phyloP scores from a whole-genome alignment of 768 basidiomycete genomes.

The Kwoniella europaea region DNA sequence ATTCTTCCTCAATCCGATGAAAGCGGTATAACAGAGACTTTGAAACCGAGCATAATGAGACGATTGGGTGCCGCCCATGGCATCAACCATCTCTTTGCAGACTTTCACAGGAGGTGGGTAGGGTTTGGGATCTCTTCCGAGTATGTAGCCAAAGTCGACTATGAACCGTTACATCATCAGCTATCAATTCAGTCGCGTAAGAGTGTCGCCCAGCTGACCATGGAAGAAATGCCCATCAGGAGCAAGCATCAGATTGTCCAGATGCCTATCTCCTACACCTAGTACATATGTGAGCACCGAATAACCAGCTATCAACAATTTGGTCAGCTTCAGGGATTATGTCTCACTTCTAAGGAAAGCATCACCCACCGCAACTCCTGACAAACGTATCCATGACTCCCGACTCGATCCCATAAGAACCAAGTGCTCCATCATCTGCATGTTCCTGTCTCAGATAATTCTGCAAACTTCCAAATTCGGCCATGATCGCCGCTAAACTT shows the following conservation, averaged over 20 bases:
- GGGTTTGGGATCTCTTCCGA: constrained; percentile 95
- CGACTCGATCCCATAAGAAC: constrained; percentile 93
- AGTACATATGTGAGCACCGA: constrained; percentile 95
- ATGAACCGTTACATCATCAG: constrained; percentile 1
- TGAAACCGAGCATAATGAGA: constrained; percentile 97
- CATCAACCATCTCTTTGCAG: constrained; percentile 99
- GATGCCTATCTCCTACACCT: constrained; percentile 94
- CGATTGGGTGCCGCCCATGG: constrained; percentile 96
- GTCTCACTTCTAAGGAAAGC: no score
- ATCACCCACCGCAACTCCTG: constrained; percentile 82
- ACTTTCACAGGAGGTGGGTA: constrained; percentile 98
- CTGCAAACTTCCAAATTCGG: constrained; percentile 71
- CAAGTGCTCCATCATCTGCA: constrained; percentile 92
- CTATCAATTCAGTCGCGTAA: neutral
- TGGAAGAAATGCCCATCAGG: constrained; percentile 99
- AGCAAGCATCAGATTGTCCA: constrained; percentile 90
- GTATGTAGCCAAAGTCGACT: constrained; percentile 99
- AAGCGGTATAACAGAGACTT: constrained; percentile 95
- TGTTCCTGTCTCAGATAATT: constrained; percentile 84
- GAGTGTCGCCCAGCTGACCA: constrained; percentile 61
- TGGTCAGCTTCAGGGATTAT: no score
- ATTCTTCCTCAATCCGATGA: constrained; percentile 92
- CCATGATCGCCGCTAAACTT: constrained; percentile 91
- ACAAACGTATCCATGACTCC: constrained; percentile 95
- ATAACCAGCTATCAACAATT: constrained; percentile 74